phyloP scores from a whole-genome alignment of 176 grass and related monocot species.

The Juncus inflexus region DNA sequence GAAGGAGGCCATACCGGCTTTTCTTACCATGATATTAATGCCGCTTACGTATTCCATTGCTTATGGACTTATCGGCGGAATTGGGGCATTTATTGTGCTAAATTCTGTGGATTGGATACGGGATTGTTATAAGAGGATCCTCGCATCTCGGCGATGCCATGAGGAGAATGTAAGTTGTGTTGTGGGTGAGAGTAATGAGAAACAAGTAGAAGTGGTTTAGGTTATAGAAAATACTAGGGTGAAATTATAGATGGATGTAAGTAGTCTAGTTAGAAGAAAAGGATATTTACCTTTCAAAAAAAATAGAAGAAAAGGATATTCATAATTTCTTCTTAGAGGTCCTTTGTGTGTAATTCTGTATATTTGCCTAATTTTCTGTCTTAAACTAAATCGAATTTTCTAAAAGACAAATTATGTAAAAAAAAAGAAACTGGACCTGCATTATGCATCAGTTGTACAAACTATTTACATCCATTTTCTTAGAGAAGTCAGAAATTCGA shows the following conservation, averaged over 20 bases:
- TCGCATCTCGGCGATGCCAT: conserved; percentile 16
- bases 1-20: conserved; percentile 60
- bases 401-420: too few relatives aligned
- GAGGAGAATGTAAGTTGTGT: conserved; percentile 10
- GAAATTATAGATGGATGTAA: conserved; percentile 8
- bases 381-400: background rate
- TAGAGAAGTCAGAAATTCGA: too few relatives aligned
- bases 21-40: conserved; percentile 72
- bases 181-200: conserved; percentile 5
- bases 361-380: background rate
- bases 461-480: too few relatives aligned
- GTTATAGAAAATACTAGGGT: background rate
- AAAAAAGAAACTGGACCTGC: too few relatives aligned
- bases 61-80: conserved; percentile 61
- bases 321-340: too few relatives aligned
- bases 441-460: too few relatives aligned
- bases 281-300: background rate
- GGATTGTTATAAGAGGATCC: conserved; percentile 12
- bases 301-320: background rate
- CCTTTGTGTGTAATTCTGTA: conserved; percentile 1
- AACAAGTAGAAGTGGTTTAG: conserved; percentile 27
- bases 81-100: conserved; percentile 40
- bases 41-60: conserved; percentile 74
- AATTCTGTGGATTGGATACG: conserved; percentile 46
- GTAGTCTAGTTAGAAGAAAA: conserved; percentile 11